These are phyloP conservation scores for Pulveroboletus sp. DNA, from an alignment of 768 basidiomycete genomes.

Conservation along the genomic window DNA sequence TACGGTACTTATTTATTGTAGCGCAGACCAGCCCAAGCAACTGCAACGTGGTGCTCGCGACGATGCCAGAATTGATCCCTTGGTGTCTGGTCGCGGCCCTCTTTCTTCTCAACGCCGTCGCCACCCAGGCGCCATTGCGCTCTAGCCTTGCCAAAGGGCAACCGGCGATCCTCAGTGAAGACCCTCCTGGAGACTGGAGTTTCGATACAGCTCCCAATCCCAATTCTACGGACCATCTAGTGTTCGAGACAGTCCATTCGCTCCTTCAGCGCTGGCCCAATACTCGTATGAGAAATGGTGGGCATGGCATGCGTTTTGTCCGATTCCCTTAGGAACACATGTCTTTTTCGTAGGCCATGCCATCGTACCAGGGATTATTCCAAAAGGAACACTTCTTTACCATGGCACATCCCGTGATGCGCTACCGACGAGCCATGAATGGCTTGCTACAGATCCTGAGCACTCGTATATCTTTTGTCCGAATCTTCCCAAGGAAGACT, in stretches of 20 bases:
- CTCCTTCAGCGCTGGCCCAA: constrained; percentile 40
- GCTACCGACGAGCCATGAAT: constrained; percentile 25
- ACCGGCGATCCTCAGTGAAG: not conserved
- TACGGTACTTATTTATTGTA: not conserved
- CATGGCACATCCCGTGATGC: constrained; percentile 19
- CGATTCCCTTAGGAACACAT: not conserved
- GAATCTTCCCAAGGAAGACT: constrained; percentile 5
- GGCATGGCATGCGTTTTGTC: not conserved
- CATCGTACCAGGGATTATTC: constrained; percentile 28
- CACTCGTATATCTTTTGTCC: constrained; percentile 37
- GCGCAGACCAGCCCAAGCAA: not conserved
- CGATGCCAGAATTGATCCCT: not conserved
- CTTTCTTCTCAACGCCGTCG: not conserved
- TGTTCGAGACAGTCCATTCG: constrained; percentile 17
- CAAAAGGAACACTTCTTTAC: constrained; percentile 32
- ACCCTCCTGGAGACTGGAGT: not conserved
- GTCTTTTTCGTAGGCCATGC: constrained; percentile 3
- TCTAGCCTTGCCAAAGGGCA: not conserved
- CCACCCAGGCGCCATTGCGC: not conserved
- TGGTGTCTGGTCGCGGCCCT: not conserved
- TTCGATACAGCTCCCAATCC: not conserved
- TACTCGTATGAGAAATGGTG: constrained; percentile 40
- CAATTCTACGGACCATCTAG: constrained; percentile 28
- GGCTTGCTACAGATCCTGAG: constrained; percentile 32
- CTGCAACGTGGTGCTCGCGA: not conserved